Conservation (phyloP, 495 filamentous ascomycete genomes). For the Podospora pseudoanserina region DNA sequence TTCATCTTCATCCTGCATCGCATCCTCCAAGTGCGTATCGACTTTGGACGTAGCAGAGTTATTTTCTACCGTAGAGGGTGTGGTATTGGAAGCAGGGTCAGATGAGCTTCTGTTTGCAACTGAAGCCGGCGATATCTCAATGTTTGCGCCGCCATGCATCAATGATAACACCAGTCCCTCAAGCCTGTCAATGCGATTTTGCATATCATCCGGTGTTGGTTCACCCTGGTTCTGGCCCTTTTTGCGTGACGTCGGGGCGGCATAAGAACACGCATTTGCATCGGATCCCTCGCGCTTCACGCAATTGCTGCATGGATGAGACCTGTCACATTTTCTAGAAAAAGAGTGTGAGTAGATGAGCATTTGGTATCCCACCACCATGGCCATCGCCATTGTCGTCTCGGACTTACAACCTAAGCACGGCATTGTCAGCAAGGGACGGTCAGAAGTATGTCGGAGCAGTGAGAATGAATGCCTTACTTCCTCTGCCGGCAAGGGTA, state of each 20-base stretch:
- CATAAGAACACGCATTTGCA: conserved; percentile 83
- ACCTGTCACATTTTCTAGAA: conserved; percentile 80
- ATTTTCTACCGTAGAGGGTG: conserved; percentile 61
- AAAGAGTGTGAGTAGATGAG: background rate
- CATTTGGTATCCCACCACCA: background rate
- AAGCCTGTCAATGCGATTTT: conserved; percentile 94
- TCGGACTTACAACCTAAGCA: conserved; percentile 33
- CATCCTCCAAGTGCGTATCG: conserved; percentile 51
- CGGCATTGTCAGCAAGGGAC: conserved; percentile 22
- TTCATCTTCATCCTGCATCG: conserved; percentile 53
- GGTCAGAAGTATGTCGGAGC: background rate
- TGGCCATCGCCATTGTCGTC: background rate
- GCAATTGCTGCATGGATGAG: conserved; percentile 92
- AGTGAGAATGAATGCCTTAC: conserved; percentile 50
- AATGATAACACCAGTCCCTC: conserved; percentile 92
- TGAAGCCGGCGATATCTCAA: conserved; percentile 35
- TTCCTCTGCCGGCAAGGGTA: conserved; percentile 92
- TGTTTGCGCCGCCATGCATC: conserved; percentile 80
- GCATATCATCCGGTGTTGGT: conserved; percentile 89
- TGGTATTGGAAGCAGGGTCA: conserved; percentile 59
- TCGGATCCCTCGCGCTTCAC: conserved; percentile 72
- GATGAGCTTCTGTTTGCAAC: conserved; percentile 53
- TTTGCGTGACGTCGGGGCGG: conserved; percentile 69
- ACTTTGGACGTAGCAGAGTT: conserved; percentile 54
- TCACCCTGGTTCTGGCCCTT: conserved; percentile 65